These are phyloP conservation scores for Cyclospora cayetanensis DNA, from an alignment of 169 alveolate species.

Conservation along the genomic window DNA sequence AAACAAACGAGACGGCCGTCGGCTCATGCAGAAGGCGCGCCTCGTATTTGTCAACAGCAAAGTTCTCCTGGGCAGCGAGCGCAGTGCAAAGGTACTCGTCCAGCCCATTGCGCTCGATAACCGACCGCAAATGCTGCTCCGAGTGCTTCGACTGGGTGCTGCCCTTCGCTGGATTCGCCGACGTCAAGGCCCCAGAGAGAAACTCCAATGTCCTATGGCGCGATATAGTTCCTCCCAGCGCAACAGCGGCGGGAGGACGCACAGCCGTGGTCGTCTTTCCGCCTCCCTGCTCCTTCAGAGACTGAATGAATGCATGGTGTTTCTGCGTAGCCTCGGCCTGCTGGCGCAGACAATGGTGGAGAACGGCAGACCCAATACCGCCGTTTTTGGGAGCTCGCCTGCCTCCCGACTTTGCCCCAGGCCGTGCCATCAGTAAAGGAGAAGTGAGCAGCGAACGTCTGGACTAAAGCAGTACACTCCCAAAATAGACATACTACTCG, in stretches of 20 bases:
- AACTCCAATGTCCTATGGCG: conserved; percentile 43
- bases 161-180: background rate
- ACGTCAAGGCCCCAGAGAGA: background rate
- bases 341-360: conserved; percentile 36
- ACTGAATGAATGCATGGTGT: background rate
- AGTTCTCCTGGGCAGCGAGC: conserved; percentile 38
- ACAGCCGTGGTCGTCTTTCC: background rate
- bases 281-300: conserved; percentile 3
- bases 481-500: no score
- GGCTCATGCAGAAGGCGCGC: conserved; percentile 63
- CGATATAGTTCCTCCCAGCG: conserved; percentile 19
- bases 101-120: conserved; percentile 52
- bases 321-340: conserved; percentile 22
- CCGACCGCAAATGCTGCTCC: conserved; percentile 34
- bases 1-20: background rate
- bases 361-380: conserved; percentile 31
- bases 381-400: conserved; percentile 2
- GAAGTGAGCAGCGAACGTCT: no score
- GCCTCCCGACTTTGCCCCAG: conserved; percentile 13
- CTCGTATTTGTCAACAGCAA: conserved; percentile 20
- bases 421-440: no score
- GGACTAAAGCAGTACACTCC: no score
- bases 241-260: conserved; percentile 2
- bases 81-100: conserved; percentile 51
- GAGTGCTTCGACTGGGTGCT: conserved; percentile 18